Conservation (phyloP, 2,329 filamentous ascomycete species). For the Teratosphaeriaceae sp. region DNA sequence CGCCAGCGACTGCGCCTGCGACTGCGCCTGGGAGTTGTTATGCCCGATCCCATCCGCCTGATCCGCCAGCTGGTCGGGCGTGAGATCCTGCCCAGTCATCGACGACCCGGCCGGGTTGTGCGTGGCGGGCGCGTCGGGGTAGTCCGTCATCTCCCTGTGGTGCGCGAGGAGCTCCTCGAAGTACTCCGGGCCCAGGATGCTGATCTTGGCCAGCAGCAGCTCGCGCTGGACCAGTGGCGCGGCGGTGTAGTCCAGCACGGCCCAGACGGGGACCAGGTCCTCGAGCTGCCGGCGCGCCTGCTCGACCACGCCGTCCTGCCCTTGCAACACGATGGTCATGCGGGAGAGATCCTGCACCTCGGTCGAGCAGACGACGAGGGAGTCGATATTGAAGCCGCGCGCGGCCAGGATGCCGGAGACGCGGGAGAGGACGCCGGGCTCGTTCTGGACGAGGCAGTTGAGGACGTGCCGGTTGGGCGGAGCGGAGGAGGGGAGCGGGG, state of each 20-base stretch:
- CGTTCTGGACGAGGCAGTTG: conserved; percentile 98
- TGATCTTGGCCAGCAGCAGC: conserved; percentile 90
- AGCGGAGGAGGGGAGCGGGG: conserved; percentile 71
- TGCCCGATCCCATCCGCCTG: conserved; percentile 3
- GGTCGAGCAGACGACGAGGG: conserved; percentile 92
- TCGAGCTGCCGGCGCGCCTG: conserved; percentile 93
- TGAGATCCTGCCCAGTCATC: conserved; percentile 14
- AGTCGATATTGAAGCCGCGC: conserved; percentile 98
- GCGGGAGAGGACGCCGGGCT: conserved; percentile 92
- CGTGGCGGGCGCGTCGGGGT: too few relatives aligned
- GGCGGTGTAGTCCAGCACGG: conserved; percentile 90
- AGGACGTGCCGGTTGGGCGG: conserved; percentile 93
- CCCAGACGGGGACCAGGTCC: conserved; percentile 96
- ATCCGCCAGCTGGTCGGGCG: conserved; percentile 20
- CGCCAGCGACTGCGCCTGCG: conserved; percentile 25
- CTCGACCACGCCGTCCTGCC: conserved; percentile 95
- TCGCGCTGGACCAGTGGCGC: conserved; percentile 93
- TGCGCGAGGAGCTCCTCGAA: conserved; percentile 95
- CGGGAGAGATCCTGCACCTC: conserved; percentile 94
- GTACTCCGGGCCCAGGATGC: conserved; percentile 93
- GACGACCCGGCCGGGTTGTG: neutral
- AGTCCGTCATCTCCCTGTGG: conserved; percentile 77
- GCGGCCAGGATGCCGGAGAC: conserved; percentile 95
- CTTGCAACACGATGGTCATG: conserved; percentile 97
- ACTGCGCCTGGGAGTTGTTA: conserved; percentile 5